Base-by-base conservation (phyloP, 2,329 filamentous ascomycete species). In the Pezicula rhizophila region DNA sequence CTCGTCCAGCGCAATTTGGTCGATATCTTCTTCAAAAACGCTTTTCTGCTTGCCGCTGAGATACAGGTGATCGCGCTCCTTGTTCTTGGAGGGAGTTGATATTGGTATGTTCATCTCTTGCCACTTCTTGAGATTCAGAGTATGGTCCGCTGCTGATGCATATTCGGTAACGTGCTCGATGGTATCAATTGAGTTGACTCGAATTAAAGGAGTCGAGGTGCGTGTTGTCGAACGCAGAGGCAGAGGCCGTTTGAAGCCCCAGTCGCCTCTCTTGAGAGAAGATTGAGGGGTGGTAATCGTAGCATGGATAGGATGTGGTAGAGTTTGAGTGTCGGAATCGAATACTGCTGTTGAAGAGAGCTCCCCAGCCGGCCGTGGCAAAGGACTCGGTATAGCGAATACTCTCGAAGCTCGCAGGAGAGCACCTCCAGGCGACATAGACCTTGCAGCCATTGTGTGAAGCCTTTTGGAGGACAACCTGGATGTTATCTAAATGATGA, bases 121-220 rank as follows among this genome's bases (percentile, higher is more conserved):
- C 72, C 86, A 96, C 73, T 96, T 97, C 63, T 82, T 75, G 48
- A 95, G 73, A 7, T 89, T 90, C 57, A 89, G 72, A 45, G 84
- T 79, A 68, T 95, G 89, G 66, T 96, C 89, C 49, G 84, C 79
- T 0, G 90, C 87, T 34, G 87, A 90, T 54, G 82, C 77, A 68
- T 90, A 97, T 63, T 96, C 90, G 63, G 91, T 96, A 57, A 96
- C 78, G 65, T 90, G 86, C 68, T 96, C 90, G 58, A 83, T 79
- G 2, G 89, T 87, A 71, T 97, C 92, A 55, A 95, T 77, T 52
- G 85, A 78, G 60, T 82, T 83, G 57, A 97, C 71, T 55, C 88
- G 81, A 47, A 96, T 78, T 44, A 87, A 74, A 8, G 90, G 87
- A n/a, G 82, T 84, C 6, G 84, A 81, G 6, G 82, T 82, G 47